Evolutionary conservation across 495 filamentous ascomycete species (phyloP), one percentile per base, ranked within the genome.

Genomic region (Parachaetomium inaequale): DNA sequence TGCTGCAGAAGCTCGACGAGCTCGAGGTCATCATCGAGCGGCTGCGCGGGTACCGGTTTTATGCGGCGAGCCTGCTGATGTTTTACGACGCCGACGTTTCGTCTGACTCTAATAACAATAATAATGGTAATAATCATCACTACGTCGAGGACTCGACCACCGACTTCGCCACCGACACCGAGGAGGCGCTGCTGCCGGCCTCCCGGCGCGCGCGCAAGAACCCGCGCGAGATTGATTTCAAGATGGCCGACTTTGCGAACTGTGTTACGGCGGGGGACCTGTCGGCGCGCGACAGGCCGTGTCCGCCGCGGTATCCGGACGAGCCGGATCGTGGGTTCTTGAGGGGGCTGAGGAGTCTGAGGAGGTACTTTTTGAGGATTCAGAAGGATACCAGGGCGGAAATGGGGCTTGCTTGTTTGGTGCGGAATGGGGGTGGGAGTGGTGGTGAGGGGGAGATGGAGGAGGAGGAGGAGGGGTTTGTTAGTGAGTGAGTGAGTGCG

Each of bases 171-270:
- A 81, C 79, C 17, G 82, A 85, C 43, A 78, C 78, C 23, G 81
- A 84, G 60, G 77, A 79, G 53, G 58, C 51, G 3, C 62, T 67
- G 64, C n/a, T n/a, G n/a, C n/a, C n/a, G n/a, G n/a, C n/a, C n/a
- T n/a, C n/a, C n/a, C 62, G 56, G 61, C 76, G 70, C 60, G 69
- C 70, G 49, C 73, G 72, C 15, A 74, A 69, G 49, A 77, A 69
- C 59, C 68, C 68, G 59, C 72, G 76, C 10, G 81, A 87, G 54
- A 90, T 98, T 61, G 88, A 96, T 68, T 82, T 98, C 70, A 97
- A 97, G 74, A 96, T 98, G 71, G 93, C 96, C 47, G 94, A 98
- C 72, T 98, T 98, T 78, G 94, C 94, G 28, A 98, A 98, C 70
- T 97, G 93, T 65, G 88, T 98, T 8, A 96, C 92, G 11, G 88